Conservation (phyloP, 805 yeast genomes). For the Monosporozyma yasuniensis region DNA sequence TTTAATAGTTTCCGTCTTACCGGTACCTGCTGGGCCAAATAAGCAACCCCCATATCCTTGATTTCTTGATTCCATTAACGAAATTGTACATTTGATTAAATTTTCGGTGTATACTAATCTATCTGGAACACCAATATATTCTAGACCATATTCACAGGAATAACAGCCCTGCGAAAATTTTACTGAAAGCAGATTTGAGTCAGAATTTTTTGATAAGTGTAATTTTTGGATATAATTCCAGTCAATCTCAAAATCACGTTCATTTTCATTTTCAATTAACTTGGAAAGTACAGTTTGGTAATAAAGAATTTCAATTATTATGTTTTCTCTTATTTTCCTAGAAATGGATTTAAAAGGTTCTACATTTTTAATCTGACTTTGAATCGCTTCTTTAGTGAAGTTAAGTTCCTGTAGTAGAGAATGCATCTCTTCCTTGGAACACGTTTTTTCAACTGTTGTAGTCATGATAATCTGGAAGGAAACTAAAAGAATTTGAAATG, state of each 20-base stretch:
- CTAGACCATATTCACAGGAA: constrained; percentile 60
- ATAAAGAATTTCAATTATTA: constrained; percentile 62
- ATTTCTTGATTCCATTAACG: constrained; percentile 35
- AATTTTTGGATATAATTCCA: constrained; percentile 52
- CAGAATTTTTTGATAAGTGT: constrained; percentile 28
- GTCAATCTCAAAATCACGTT: neutral
- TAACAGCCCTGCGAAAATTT: constrained; percentile 49
- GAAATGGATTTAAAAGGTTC: neutral
- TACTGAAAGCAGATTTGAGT: constrained; percentile 21
- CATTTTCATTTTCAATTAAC: constrained; percentile 6
- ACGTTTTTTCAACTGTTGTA: constrained; percentile 28
- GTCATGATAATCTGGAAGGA: constrained; percentile 56
- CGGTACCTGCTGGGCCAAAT: constrained; percentile 96
- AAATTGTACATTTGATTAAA: constrained; percentile 55
- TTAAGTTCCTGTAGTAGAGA: neutral
- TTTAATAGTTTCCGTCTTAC: constrained; percentile 87
- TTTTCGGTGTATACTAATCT: constrained; percentile 71
- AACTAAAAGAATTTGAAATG: constrained; percentile 50
- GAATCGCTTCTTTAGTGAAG: neutral
- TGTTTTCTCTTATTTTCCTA: neutral
- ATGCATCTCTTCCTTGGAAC: constrained; percentile 5
- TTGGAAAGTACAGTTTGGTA: constrained; percentile 36
- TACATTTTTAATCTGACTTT: neutral
- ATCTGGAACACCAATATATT: constrained; percentile 69
- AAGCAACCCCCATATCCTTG: constrained; percentile 82